Evolutionary conservation across 495 filamentous ascomycete species (phyloP).

Genomic region (Penicillium pulvis): DNA sequence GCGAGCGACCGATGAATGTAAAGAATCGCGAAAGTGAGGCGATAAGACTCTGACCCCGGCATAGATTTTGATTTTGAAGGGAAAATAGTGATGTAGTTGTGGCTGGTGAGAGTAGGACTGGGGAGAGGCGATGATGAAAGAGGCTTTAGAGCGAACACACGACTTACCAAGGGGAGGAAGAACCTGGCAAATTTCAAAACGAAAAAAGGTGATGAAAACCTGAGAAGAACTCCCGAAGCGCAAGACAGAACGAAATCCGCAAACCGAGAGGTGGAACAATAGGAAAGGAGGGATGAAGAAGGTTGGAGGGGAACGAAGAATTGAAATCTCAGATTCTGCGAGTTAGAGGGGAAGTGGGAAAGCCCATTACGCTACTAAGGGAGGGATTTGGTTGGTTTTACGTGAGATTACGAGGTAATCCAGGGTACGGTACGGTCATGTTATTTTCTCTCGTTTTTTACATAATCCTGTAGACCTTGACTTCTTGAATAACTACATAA

Average conservation of each 20-base stretch:
- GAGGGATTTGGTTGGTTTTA: background rate
- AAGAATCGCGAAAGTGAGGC: background rate
- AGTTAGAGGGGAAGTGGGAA: conserved; percentile 44
- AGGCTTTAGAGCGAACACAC: conserved; percentile 16
- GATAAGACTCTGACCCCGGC: background rate
- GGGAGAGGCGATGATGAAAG: conserved; percentile 19
- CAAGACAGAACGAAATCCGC: conserved; percentile 36
- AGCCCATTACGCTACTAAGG: conserved; percentile 3
- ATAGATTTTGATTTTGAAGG: conserved; percentile 3
- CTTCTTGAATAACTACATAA: too few species aligned
- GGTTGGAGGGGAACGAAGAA: conserved; percentile 46
- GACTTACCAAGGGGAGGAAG: conserved; percentile 31
- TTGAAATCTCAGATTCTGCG: conserved; percentile 37
- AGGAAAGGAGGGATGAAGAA: conserved; percentile 36
- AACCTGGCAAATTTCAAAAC: conserved; percentile 30
- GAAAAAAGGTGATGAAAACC: conserved; percentile 32
- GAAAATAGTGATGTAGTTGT: background rate
- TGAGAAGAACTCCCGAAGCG: conserved; percentile 37
- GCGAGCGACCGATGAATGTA: background rate
- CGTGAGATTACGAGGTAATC: conserved; percentile 4
- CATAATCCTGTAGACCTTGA: background rate
- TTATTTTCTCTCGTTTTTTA: background rate
- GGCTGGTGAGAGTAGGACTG: conserved; percentile 3
- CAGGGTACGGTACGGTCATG: conserved; percentile 16
- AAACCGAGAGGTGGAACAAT: conserved; percentile 35